These are phyloP conservation scores for Brachypodium distachyon DNA, from an alignment of 202 grass and related monocot species.

Conservation along the genomic window DNA sequence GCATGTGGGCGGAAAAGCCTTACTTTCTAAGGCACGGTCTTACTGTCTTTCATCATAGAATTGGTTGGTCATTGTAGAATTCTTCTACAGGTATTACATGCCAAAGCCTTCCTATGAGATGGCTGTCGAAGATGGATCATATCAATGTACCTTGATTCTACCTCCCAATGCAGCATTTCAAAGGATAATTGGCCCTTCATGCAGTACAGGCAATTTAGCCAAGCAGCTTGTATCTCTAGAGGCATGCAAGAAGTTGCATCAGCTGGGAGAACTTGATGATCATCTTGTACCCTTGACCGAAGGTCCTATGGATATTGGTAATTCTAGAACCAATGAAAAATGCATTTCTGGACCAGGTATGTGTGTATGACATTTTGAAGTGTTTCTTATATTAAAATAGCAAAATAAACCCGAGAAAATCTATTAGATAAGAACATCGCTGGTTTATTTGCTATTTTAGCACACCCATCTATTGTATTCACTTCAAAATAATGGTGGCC, in stretches of 20 bases:
- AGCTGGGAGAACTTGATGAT: constrained; percentile 67
- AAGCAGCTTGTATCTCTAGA: constrained; percentile 85
- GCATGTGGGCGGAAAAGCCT: background rate
- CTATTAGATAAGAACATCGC: background rate
- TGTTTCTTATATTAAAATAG: background rate
- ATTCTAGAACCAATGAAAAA: constrained; percentile 6
- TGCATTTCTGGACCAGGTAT: constrained; percentile 42
- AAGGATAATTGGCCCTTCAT: constrained; percentile 63
- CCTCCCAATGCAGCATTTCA: constrained; percentile 79
- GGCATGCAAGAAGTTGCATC: constrained; percentile 86
- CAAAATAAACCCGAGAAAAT: no score
- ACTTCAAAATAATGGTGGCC: background rate
- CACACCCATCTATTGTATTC: constrained; percentile 1
- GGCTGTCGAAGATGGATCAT: constrained; percentile 25
- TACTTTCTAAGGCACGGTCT: background rate
- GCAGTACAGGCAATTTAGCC: constrained; percentile 52
- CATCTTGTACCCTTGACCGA: constrained; percentile 55
- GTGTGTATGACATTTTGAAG: background rate
- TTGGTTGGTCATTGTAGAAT: background rate
- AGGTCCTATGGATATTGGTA: constrained; percentile 25
- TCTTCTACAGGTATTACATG: constrained; percentile 52
- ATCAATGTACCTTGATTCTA: constrained; percentile 67
- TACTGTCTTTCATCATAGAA: constrained; percentile 13
- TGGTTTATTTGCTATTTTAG: background rate
- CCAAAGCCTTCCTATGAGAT: constrained; percentile 59